A percentile compares a stretch with the other conserved stretches of the same genome.
These are phyloP conservation scores for Chlorella sorokiniana DNA, from an alignment of 139 green algal species.

Conservation along the genomic window DNA sequence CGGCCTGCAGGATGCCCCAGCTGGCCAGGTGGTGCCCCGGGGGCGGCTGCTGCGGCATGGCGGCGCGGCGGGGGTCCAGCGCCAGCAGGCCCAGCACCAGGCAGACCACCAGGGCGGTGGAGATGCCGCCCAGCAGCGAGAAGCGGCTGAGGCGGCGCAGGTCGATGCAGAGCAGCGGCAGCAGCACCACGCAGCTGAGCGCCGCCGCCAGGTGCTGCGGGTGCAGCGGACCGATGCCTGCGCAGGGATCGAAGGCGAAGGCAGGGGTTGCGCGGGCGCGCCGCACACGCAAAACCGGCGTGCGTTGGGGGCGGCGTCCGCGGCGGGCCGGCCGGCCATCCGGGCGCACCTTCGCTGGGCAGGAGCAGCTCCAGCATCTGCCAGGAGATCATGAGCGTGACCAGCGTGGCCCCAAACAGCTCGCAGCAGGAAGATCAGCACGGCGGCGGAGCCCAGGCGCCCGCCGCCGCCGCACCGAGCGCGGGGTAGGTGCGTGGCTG, in stretches of 20 bases:
- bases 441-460: constrained; percentile 1
- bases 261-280: neutral
- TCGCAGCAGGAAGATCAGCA: constrained; percentile 44
- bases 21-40: constrained; percentile 10
- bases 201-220: constrained; percentile 20
- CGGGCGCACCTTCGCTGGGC: constrained; percentile 26
- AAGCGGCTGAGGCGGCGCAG: constrained; percentile 46
- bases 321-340: too few relatives aligned
- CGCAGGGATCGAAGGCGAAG: neutral
- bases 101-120: constrained; percentile 36
- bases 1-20: constrained; percentile 38
- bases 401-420: constrained; percentile 48
- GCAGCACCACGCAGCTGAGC: constrained; percentile 25
- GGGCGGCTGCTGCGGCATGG: constrained; percentile 38
- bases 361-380: constrained; percentile 47
- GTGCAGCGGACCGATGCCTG: constrained; percentile 27
- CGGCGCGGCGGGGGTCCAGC: constrained; percentile 34
- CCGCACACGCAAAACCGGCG: neutral
- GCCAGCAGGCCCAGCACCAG: constrained; percentile 34
- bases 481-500: constrained; percentile 37
- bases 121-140: constrained; percentile 35
- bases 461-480: constrained; percentile 21
- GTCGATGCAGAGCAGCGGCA: constrained; percentile 37
- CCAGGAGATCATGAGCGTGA: constrained; percentile 53
- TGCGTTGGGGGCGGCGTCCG: too few relatives aligned